A percentile compares a stretch with the other conserved stretches of the same genome.
These are phyloP conservation scores for Calvatia gigantea DNA, from an alignment of 768 basidiomycete genomes.

Conservation along the genomic window DNA sequence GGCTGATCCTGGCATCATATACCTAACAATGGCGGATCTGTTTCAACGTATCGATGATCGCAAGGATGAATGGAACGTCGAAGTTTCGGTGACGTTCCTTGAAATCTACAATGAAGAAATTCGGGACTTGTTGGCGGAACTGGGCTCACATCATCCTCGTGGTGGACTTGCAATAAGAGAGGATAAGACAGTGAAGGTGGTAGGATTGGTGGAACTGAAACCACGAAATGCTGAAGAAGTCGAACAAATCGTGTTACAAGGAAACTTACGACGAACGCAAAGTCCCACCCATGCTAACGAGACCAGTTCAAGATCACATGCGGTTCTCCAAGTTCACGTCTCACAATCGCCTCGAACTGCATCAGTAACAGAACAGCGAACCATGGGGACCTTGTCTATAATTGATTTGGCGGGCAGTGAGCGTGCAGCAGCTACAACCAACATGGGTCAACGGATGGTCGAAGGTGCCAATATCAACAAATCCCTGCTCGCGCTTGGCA, in stretches of 20 bases:
- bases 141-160: constrained; percentile 55
- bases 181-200: constrained; percentile 89
- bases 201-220: constrained; percentile 76
- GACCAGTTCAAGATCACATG: constrained; percentile 95
- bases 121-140: constrained; percentile 85
- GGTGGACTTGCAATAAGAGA: constrained; percentile 93
- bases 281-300: constrained; percentile 96
- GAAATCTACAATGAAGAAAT: constrained; percentile 99
- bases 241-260: constrained; percentile 86
- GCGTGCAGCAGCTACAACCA: constrained; percentile 91
- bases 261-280: constrained; percentile 86
- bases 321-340: constrained; percentile 94
- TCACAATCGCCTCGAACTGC: constrained; percentile 84
- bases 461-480: constrained; percentile 99
- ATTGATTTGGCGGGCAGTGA: constrained; percentile 98
- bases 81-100: constrained; percentile 91
- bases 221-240: constrained; percentile 89
- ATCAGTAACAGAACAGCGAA: constrained; percentile 75
- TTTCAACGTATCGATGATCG: constrained; percentile 91
- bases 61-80: constrained; percentile 78
- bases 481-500: constrained; percentile 93
- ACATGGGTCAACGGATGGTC: constrained; percentile 97
- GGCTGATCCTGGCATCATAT: constrained; percentile 87
- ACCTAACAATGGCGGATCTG: constrained; percentile 95
- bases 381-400: constrained; percentile 90